Percentiles rank a stretch among this genome's conserved stretches.
These are phyloP conservation scores for Sphagnum fallax DNA, from an alignment of 228 moss, liverwort and hornwort species.

Conservation along the genomic window DNA sequence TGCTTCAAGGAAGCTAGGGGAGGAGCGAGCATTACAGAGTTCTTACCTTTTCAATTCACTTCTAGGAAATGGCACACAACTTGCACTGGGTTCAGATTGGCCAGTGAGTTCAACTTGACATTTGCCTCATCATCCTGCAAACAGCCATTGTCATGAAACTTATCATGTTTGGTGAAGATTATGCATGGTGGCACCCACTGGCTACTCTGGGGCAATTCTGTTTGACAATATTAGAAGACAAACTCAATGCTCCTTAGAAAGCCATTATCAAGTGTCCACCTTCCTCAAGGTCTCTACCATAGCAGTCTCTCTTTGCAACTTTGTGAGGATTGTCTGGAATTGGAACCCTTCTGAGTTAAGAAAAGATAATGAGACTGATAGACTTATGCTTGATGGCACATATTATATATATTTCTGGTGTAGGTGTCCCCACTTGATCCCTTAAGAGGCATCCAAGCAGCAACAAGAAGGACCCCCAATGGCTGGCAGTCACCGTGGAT, in stretches of 20 bases:
- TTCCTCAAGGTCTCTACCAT: too few relatives aligned
- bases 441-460: constrained; percentile 64
- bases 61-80: constrained; percentile 51
- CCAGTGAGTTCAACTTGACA: constrained; percentile 31
- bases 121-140: neutral
- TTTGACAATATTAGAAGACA: too few relatives aligned
- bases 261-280: too few relatives aligned
- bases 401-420: neutral
- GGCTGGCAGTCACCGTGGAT: constrained; percentile 53
- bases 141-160: neutral
- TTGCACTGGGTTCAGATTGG: constrained; percentile 93
- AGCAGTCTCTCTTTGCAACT: too few relatives aligned
- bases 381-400: too few relatives aligned
- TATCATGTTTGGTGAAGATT: neutral
- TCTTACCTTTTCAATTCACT: constrained; percentile 69
- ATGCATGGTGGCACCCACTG: neutral
- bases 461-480: constrained; percentile 61
- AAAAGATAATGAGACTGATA: too few relatives aligned
- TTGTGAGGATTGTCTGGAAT: too few relatives aligned
- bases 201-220: neutral
- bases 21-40: constrained; percentile 56
- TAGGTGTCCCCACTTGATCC: constrained; percentile 70
- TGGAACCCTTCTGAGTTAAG: too few relatives aligned
- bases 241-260: too few relatives aligned
- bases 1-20: constrained; percentile 59